Evolutionary conservation across 2,329 filamentous ascomycete species (phyloP), one percentile per base, ranked within the genome.

Genomic region (Penicillium sp.): DNA sequence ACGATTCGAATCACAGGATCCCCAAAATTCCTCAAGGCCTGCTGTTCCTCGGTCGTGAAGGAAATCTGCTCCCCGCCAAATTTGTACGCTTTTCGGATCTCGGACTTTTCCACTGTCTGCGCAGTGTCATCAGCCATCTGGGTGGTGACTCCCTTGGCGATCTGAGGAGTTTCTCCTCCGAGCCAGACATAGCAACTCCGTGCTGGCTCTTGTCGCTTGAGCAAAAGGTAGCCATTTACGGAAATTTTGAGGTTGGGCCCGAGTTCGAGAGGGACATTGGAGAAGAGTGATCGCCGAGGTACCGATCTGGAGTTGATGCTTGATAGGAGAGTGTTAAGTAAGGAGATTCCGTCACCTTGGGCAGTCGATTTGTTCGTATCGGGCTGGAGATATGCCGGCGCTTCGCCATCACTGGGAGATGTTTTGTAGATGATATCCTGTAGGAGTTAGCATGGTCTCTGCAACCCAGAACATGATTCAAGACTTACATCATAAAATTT

Each of bases 71-170:
- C 90, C 35, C 90, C 92, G 11, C 92, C 94, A 66, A 97, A 97
- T 63, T 94, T 96, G 78, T 94, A 99, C 0, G 92, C 94, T 71
- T 94, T 96, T 53, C 88, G 88, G 18, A 95, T 82, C 63, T 97
- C 91, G 3, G 75, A 75, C 61, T 92, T 92, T 56, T 95, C 87
- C 0, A 97, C 84, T 0, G 84, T 83, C 33, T 86, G 81, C 2
- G 87, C 83, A 16, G 85, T 91, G 61, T 95, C 90, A 54, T 90
- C 88, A 4, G 90, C 87, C 49, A 92, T 80, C 50, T 86, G 83
- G 1, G 84, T 86, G 0, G 89, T 94, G 62, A 87, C 82, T 1
- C 88, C 85, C 11, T 82, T 78, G 1, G 84, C 92, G 50, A 97
- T 87, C 66, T 96, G 88, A 0, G 90, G 82, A 57, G 84, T 86